Base-by-base conservation (phyloP, 163 green algal species). In the Chloroidium sp. region DNA sequence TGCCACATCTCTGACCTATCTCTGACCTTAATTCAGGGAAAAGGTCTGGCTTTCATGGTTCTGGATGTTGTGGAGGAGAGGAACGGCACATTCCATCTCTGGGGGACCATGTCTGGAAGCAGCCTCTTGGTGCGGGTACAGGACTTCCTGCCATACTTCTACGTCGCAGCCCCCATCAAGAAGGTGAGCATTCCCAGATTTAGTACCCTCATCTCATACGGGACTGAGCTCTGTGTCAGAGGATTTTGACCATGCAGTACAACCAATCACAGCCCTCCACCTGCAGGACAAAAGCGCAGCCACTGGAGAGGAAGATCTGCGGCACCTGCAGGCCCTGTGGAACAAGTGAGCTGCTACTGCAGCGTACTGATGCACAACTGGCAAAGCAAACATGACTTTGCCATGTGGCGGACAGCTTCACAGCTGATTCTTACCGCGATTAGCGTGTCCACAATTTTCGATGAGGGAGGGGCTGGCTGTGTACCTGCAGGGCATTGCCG, bases 81-180 rank as follows among this genome's bases (percentile, higher is more conserved):
- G 0, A 61, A 79, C 10, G 89, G 90, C 1, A 62, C 68, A 0
- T 92, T 93, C 58, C 10, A 85, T 13, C 60, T 93, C 4, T 94
- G 88, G 88, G 90, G 90, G 6, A 79, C 76, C 0, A 88, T 82
- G 1, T 69, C n/a, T 0, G 82, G 82, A 1, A 8, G 60, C 1
- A 87, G 76, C 61, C 85, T 93, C 62, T 83, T 92, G 59, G 59
- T 91, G 57, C 67, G 82, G 2, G 75, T 92, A 0, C 59, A 77
- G 58, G 87, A 90, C 82, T 94, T 92, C 80, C 69, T 86, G 75
- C 90, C 87, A 1, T 92, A 92, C 82, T 90, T 94, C 80, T 91
- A 89, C 77, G 82, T 94, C 0, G 83, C 88, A 0, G 85, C 82
- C 3, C 90, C 90, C 4, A 36, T 74, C 36, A 69, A 68, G 0